Evolutionary conservation across 805 yeast species (phyloP).

Genomic region (Torulaspora gathmanii): DNA sequence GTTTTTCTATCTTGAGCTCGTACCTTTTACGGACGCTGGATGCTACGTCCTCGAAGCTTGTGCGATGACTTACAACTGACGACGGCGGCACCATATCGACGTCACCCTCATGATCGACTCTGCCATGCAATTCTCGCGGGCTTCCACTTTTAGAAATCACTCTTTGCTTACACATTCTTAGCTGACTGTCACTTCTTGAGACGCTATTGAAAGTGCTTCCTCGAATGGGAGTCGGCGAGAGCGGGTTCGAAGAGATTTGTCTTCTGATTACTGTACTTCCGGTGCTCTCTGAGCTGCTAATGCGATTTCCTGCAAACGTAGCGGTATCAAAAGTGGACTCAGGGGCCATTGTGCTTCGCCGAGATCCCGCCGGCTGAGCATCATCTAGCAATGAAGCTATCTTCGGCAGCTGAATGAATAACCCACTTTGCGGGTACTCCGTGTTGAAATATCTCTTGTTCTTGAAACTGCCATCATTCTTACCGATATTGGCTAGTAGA

Average conservation of each 20-base stretch:
- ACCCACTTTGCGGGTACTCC: conserved; percentile 58
- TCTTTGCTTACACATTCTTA: background rate
- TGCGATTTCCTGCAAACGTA: conserved; percentile 5
- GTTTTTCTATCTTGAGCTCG: conserved; percentile 18
- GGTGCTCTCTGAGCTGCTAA: conserved; percentile 17
- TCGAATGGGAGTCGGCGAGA: conserved; percentile 15
- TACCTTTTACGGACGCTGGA: conserved; percentile 9
- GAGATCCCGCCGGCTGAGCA: conserved; percentile 10
- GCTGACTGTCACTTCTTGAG: background rate
- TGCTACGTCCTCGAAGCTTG: conserved; percentile 3
- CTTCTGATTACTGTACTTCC: conserved; percentile 19
- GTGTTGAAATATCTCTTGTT: conserved; percentile 70
- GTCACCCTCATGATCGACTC: conserved; percentile 4
- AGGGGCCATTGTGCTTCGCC: conserved; percentile 4
- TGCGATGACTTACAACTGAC: conserved; percentile 4
- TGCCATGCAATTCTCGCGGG: background rate
- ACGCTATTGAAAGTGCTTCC: conserved; percentile 4
- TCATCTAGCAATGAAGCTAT: conserved; percentile 27
- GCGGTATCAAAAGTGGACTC: conserved; percentile 1
- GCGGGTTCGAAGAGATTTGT: conserved; percentile 6
- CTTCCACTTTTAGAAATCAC: background rate
- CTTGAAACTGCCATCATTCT: conserved; percentile 78
- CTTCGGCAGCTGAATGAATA: conserved; percentile 61
- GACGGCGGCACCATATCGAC: conserved; percentile 19
- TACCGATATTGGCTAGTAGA: conserved; percentile 63